Percentiles rank a stretch among this genome's conserved stretches.
These are phyloP conservation scores for Fusarium sp. DNA, from an alignment of 2,329 filamentous ascomycete genomes.

Conservation along the genomic window DNA sequence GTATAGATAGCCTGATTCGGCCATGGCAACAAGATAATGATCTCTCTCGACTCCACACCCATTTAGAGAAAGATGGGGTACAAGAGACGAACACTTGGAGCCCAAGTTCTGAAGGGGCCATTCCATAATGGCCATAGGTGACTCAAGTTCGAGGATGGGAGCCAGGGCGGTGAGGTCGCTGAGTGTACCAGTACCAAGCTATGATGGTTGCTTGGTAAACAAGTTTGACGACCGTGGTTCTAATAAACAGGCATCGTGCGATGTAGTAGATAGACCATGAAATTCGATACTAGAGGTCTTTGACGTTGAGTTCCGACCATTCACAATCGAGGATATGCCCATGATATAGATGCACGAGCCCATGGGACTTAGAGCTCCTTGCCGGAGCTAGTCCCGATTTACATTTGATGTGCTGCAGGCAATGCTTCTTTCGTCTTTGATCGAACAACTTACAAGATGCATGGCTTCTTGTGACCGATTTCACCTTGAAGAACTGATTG, in stretches of 20 bases:
- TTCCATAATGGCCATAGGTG: neutral
- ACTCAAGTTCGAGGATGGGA: neutral
- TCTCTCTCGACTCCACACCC: conserved; percentile 1
- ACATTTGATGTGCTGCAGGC: neutral
- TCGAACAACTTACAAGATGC: neutral
- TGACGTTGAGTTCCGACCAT: conserved; percentile 13
- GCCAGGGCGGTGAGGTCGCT: neutral
- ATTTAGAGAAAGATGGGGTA: conserved; percentile 1
- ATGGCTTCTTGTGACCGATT: neutral
- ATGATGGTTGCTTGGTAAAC: conserved; percentile 1
- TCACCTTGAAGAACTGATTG: neutral
- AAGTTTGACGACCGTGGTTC: neutral
- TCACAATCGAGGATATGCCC: conserved; percentile 28
- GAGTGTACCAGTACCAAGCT: neutral
- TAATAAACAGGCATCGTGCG: neutral
- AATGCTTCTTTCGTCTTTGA: neutral
- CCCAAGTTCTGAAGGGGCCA: neutral
- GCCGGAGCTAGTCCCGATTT: neutral
- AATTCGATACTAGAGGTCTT: neutral
- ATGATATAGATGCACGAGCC: conserved; percentile 16
- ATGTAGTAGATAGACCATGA: conserved; percentile 7
- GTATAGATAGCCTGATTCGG: conserved; percentile 15
- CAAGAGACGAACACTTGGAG: neutral
- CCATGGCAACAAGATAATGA: conserved; percentile 4
- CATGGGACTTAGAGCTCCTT: neutral